Evolutionary conservation across 208 protist genomes (phyloP), one percentile per base, ranked within the genome.

Genomic region (Trypanosoma brucei): DNA sequence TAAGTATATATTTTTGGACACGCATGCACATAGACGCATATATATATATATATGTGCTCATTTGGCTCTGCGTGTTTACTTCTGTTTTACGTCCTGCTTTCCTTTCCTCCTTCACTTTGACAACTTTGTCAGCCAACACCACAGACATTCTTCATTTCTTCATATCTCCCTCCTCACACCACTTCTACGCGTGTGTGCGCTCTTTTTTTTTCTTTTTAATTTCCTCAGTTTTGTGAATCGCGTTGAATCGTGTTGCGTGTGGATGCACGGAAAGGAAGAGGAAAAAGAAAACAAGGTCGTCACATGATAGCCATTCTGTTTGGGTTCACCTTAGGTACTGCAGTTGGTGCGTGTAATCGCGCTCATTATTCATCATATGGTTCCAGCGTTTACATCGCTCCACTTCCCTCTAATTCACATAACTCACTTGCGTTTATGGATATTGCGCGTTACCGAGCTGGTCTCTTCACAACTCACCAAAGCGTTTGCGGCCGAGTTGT

Each of bases 381-480:
- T 6, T n/a, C 50, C 11, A 35, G 22, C 50, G 6, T 54, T 54
- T 54, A 54, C 50, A n/a, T 54, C 50, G 5, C 50, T 6, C 50
- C 50, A 6, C 31, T 54, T n/a, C 50, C 31, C 31, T 5, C 6
- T 8, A 54, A 34, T n/a, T 6, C n/a, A n/a, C 6, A 34, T 8
- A 54, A 54, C 50, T 54, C 50, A 6, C 31, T 54, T 6, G 50
- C 30, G 6, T 54, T 54, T 34, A 31, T 54, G 9, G 50, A 54
- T 6, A 35, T 54, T 34, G 11, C n/a, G 6, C 50, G 50, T n/a
- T 54, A 6, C 31, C 50, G 50, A 35, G 31, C 31, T 31, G 50
- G 50, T n/a, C 9, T 54, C 22, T n/a, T 54, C 31, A 34, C 22
- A 5, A 31, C 11, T 6, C 50, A 54, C 31, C 22, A 6, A 6